Evolutionary conservation across 345 rosid genomes (phyloP).

Genomic region (Cochlearia excelsa): DNA sequence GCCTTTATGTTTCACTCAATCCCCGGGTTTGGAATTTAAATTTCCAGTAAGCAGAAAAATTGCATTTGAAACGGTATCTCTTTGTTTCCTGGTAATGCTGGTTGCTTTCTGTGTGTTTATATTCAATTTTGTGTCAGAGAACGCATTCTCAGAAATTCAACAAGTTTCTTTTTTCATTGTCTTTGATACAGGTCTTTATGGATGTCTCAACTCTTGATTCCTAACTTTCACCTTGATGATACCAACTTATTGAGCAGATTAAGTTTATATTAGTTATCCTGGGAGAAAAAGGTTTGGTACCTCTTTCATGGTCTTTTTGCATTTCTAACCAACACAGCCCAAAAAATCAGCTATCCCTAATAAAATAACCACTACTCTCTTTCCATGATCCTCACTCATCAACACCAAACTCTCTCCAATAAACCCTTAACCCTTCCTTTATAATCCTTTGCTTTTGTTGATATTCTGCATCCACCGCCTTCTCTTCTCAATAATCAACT

Average conservation of each 20-base stretch:
- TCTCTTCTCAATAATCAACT: slow-evolving; percentile 28
- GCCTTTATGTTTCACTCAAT: not conserved
- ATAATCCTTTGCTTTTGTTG: slow-evolving; percentile 33
- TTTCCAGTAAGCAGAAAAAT: not conserved
- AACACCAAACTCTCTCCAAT: slow-evolving; percentile 64
- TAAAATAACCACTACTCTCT: slow-evolving; percentile 33
- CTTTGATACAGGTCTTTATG: slow-evolving; percentile 23
- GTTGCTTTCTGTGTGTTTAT: not conserved
- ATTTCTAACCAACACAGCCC: slow-evolving; percentile 41
- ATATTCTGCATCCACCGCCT: slow-evolving; percentile 29
- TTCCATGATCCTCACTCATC: slow-evolving; percentile 45
- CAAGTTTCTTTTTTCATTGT: slow-evolving; percentile 12
- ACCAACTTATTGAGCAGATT: slow-evolving; percentile 14
- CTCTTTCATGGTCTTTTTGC: slow-evolving; percentile 25
- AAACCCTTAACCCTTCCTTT: slow-evolving; percentile 39
- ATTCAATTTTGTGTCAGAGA: no score
- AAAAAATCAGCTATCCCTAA: slow-evolving; percentile 42
- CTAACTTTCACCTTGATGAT: slow-evolving; percentile 33
- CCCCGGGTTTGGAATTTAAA: not conserved
- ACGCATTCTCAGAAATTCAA: slow-evolving; percentile 3
- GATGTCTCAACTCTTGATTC: slow-evolving; percentile 17
- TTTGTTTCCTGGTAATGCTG: slow-evolving; percentile 14
- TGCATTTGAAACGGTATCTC: not conserved
- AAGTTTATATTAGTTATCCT: slow-evolving; percentile 4
- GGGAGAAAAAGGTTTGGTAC: slow-evolving; percentile 29